phyloP scores from a whole-genome alignment of 768 basidiomycete genomes.

The Thelephora ganbajun region DNA sequence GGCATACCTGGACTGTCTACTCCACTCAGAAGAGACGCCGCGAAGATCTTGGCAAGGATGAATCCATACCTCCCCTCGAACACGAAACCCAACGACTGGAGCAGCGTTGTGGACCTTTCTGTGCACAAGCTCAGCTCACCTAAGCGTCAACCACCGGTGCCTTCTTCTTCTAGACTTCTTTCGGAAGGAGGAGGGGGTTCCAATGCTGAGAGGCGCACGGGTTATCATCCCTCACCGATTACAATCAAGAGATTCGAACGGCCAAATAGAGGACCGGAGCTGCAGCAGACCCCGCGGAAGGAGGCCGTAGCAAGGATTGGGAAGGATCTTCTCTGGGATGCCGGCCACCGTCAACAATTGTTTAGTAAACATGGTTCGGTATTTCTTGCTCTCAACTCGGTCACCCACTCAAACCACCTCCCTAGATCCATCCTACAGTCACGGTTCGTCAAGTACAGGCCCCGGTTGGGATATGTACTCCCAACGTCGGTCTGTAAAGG shows the following conservation, averaged over 20 bases:
- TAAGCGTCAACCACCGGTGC: constrained; percentile 15
- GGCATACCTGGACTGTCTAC: constrained; percentile 27
- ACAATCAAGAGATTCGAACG: constrained; percentile 7
- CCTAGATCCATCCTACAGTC: no score
- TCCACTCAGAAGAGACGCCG: constrained; percentile 44
- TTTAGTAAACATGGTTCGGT: constrained; percentile 4
- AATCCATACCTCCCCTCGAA: constrained; percentile 51
- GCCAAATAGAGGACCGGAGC: constrained; percentile 15
- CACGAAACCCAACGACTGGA: constrained; percentile 42
- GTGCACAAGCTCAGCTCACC: constrained; percentile 39
- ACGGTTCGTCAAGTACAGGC: no score
- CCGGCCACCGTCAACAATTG: background rate
- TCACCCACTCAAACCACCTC: no score
- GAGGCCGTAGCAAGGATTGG: constrained; percentile 61
- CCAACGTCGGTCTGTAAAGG: no score
- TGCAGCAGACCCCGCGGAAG: constrained; percentile 55
- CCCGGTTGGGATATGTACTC: no score
- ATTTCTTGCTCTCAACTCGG: no score
- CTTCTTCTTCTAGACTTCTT: no score
- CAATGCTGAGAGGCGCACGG: background rate
- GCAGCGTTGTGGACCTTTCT: constrained; percentile 60
- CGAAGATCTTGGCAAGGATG: constrained; percentile 33
- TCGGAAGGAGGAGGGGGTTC: background rate
- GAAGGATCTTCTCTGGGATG: constrained; percentile 43
- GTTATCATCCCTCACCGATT: constrained; percentile 2